phyloP scores from a whole-genome alignment of 768 basidiomycete species.

The button mushroom (Agaricus bisporus) region DNA sequence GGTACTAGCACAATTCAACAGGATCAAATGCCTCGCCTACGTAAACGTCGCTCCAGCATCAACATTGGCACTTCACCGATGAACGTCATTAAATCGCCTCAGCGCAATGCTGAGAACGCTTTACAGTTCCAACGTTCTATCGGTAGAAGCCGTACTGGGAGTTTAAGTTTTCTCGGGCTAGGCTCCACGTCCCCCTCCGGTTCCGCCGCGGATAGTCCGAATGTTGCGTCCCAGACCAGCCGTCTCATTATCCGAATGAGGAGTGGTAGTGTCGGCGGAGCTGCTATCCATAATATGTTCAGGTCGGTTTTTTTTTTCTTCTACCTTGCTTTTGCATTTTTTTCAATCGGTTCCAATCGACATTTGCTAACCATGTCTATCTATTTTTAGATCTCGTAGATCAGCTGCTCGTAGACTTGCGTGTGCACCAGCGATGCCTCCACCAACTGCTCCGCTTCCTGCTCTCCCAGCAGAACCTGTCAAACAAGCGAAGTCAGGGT shows the following conservation, averaged over 20 bases:
- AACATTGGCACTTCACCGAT: constrained; percentile 50
- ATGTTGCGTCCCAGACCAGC: constrained; percentile 26
- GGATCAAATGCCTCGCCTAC: constrained; percentile 34
- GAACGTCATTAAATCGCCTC: constrained; percentile 51
- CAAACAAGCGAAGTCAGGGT: constrained; percentile 14
- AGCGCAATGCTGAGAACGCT: constrained; percentile 44
- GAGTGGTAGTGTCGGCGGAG: constrained; percentile 44
- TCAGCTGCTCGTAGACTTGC: constrained; percentile 26
- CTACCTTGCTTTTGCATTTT: background rate
- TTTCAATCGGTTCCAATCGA: constrained; percentile 4
- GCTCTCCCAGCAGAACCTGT: constrained; percentile 18
- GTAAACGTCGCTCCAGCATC: constrained; percentile 59
- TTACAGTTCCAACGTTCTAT: constrained; percentile 36
- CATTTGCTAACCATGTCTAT: background rate
- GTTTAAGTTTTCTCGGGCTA: constrained; percentile 23
- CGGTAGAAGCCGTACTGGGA: constrained; percentile 39
- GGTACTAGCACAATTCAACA: constrained; percentile 13
- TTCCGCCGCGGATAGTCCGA: constrained; percentile 14
- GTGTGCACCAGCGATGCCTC: constrained; percentile 28
- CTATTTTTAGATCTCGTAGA: constrained; percentile 30
- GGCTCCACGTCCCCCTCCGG: constrained; percentile 9
- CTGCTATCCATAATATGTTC: constrained; percentile 4
- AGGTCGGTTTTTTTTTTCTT: constrained; percentile 11
- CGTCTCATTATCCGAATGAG: constrained; percentile 48
- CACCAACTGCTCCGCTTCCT: constrained; percentile 35